A percentile compares a stretch with the other conserved stretches of the same genome.
These are phyloP conservation scores for Geotrichum aggregatum DNA, from an alignment of 1,139 yeast genomes.

Conservation along the genomic window DNA sequence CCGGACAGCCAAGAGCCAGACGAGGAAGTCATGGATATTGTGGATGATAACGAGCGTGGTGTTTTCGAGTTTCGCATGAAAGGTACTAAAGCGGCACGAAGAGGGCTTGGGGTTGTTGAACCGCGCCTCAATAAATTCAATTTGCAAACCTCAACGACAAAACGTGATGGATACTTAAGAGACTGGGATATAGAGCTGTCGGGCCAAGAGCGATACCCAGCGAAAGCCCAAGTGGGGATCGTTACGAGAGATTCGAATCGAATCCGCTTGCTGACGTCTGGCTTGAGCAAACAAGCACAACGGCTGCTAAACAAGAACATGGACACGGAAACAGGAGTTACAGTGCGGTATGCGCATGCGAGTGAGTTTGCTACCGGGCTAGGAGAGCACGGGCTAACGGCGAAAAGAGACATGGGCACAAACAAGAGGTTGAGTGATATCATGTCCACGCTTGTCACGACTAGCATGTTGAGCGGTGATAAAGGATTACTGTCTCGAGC, in stretches of 20 bases:
- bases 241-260: conserved; percentile 7
- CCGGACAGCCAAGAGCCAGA: not conserved
- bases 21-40: not conserved
- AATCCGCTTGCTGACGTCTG: not conserved
- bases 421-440: not conserved
- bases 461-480: conserved; percentile 38
- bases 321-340: conserved; percentile 2
- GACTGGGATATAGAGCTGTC: conserved; percentile 12
- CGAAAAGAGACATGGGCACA: not conserved
- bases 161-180: conserved; percentile 5
- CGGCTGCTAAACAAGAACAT: conserved; percentile 9
- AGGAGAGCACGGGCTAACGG: not conserved
- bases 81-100: not conserved
- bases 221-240: not conserved
- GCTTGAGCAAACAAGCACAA: conserved; percentile 1
- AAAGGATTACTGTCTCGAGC: conserved; percentile 45
- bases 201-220: conserved; percentile 3
- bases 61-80: not conserved
- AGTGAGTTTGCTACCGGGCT: not conserved
- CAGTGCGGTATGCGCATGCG: not conserved
- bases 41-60: conserved; percentile 9
- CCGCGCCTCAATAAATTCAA: not conserved
- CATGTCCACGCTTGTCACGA: not conserved
- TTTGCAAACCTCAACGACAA: not conserved
- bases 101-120: conserved; percentile 8